Conservation (phyloP, 345 rosid species). For the Eucalyptus tenuipes region DNA sequence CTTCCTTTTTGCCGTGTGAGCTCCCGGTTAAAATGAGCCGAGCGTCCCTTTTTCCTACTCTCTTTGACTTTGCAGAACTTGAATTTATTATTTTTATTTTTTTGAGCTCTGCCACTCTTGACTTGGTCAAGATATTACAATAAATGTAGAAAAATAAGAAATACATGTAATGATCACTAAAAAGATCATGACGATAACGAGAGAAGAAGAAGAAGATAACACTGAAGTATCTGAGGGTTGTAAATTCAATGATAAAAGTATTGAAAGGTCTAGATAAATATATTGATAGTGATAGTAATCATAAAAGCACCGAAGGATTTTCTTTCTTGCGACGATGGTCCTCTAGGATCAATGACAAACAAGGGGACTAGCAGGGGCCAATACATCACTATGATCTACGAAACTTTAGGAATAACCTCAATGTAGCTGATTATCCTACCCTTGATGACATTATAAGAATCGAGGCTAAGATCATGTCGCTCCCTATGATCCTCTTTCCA, state of each 20-base stretch:
- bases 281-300: neutral
- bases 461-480: neutral
- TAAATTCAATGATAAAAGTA: neutral
- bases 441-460: neutral
- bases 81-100: too few relatives aligned
- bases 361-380: neutral
- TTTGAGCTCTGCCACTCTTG: too few relatives aligned
- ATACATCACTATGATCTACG: neutral
- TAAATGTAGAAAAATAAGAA: too few relatives aligned
- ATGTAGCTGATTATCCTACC: neutral
- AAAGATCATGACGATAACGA: accelerated
- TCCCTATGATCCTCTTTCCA: neutral
- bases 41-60: too few relatives aligned
- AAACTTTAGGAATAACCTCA: neutral
- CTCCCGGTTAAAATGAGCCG: too few relatives aligned
- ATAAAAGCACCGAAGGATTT: neutral
- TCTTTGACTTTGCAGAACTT: too few relatives aligned
- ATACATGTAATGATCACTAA: too few relatives aligned
- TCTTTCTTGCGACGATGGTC: neutral
- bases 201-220: neutral
- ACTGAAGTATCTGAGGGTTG: neutral
- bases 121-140: too few relatives aligned
- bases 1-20: too few relatives aligned
- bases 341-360: neutral
- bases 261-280: too few relatives aligned